Conservation (phyloP, 2,329 filamentous ascomycete species). For the Phialocephala subalpina region DNA sequence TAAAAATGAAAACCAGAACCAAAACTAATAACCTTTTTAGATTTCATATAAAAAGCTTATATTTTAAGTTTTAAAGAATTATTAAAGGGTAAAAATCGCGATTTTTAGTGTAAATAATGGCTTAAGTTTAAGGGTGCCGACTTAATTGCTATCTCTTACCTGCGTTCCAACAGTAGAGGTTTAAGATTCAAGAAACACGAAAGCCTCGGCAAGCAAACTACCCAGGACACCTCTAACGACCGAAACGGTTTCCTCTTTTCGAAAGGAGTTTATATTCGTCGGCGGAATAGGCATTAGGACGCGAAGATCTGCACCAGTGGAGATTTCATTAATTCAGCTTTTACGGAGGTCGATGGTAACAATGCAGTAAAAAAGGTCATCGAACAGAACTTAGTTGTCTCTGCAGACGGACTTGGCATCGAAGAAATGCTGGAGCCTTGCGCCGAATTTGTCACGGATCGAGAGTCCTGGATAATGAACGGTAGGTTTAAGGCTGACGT, state of each 20-base stretch:
- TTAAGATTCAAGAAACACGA: not conserved
- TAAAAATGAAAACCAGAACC: too few relatives aligned
- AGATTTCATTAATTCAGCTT: constrained; percentile 24
- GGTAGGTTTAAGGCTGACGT: constrained; percentile 27
- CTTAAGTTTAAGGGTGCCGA: too few relatives aligned
- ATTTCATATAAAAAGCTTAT: too few relatives aligned
- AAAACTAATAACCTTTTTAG: too few relatives aligned
- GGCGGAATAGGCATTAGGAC: constrained; percentile 21
- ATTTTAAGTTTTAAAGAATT: too few relatives aligned
- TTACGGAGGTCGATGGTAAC: constrained; percentile 19
- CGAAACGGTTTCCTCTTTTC: constrained; percentile 15
- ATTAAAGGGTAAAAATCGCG: too few relatives aligned
- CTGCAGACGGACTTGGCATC: constrained; percentile 14
- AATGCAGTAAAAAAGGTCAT: constrained; percentile 22
- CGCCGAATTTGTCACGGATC: constrained; percentile 27
- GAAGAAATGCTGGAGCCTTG: constrained; percentile 26
- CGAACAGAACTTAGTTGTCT: constrained; percentile 17
- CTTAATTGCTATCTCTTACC: not conserved
- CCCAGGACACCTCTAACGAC: not conserved
- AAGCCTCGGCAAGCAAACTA: not conserved
- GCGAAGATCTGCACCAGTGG: constrained; percentile 23
- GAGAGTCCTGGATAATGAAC: constrained; percentile 27
- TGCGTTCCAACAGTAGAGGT: not conserved
- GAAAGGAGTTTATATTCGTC: constrained; percentile 26
- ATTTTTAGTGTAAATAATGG: too few relatives aligned